Percentiles rank a stretch among this genome's conserved stretches.
Evolutionary conservation across 176 grass and related monocot genomes (phyloP).

Genomic region (Luzula sylvatica): DNA sequence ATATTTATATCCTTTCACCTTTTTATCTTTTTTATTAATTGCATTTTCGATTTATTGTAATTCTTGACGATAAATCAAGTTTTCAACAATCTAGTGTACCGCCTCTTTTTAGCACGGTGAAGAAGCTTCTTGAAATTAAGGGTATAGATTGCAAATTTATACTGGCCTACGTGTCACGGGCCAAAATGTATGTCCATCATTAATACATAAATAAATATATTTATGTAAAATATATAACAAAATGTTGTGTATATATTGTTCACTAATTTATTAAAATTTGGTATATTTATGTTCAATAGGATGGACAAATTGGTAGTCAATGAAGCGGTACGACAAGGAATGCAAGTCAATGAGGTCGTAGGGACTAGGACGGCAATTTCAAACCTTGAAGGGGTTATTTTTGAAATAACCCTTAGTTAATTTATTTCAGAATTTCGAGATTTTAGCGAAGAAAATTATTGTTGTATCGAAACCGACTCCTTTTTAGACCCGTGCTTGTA

Average conservation of each 20-base stretch:
- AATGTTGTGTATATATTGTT: no score
- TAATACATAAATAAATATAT: neutral
- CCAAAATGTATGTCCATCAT: conserved; percentile 75
- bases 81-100: conserved; percentile 93
- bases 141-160: conserved; percentile 62
- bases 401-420: conserved; percentile 55
- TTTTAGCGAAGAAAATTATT: no score
- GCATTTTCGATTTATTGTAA: neutral
- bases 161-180: conserved; percentile 79
- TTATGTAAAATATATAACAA: no score
- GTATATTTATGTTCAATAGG: conserved; percentile 27
- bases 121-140: conserved; percentile 50
- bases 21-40: neutral
- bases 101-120: conserved; percentile 70
- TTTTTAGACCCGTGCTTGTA: no score
- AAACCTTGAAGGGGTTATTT: conserved; percentile 79
- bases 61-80: conserved; percentile 69
- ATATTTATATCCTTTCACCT: conserved; percentile 92
- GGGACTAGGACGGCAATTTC: conserved; percentile 54
- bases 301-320: conserved; percentile 60
- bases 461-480: no score
- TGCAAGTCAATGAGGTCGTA: conserved; percentile 53
- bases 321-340: conserved; percentile 53
- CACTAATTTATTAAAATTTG: no score
- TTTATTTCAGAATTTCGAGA: neutral